A percentile compares a stretch with the other conserved stretches of the same genome.
These are phyloP conservation scores for Teunomyces gatunensis DNA, from an alignment of 805 yeast genomes.

Conservation along the genomic window DNA sequence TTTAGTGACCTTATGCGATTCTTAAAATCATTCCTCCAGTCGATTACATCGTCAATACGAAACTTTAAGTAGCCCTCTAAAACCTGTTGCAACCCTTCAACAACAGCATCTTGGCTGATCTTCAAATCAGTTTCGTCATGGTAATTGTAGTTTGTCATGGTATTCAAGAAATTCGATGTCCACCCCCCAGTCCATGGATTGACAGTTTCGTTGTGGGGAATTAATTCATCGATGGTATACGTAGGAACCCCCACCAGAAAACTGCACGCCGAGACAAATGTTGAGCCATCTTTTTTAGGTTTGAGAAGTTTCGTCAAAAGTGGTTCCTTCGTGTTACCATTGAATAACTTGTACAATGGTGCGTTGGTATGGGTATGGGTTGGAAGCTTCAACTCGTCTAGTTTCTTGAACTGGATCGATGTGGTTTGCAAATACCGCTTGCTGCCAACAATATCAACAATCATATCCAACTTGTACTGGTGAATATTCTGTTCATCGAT, in stretches of 20 bases:
- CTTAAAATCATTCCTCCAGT: conserved; percentile 39
- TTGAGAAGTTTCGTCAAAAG: conserved; percentile 34
- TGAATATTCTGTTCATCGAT: conserved; percentile 20
- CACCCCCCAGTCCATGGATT: conserved; percentile 39
- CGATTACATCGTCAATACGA: conserved; percentile 28
- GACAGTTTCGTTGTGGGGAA: conserved; percentile 19
- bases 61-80: conserved; percentile 27
- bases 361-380: conserved; percentile 16
- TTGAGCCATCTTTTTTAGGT: conserved; percentile 33
- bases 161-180: conserved; percentile 31
- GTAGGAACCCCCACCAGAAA: conserved; percentile 29
- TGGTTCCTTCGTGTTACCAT: conserved; percentile 28
- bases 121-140: conserved; percentile 30
- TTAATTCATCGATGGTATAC: conserved; percentile 30
- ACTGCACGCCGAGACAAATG: conserved; percentile 35
- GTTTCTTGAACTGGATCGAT: conserved; percentile 23
- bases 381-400: conserved; percentile 32
- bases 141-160: conserved; percentile 30
- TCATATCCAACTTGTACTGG: conserved; percentile 31
- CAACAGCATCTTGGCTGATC: conserved; percentile 29
- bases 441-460: conserved; percentile 41
- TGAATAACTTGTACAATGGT: conserved; percentile 21
- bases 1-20: conserved; percentile 24
- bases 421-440: conserved; percentile 34
- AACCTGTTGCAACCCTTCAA: conserved; percentile 29